Percentiles rank a stretch among this genome's conserved stretches.
phyloP scores from a whole-genome alignment of 306 rosid genomes.

The Amphicarpaea edgeworthii region DNA sequence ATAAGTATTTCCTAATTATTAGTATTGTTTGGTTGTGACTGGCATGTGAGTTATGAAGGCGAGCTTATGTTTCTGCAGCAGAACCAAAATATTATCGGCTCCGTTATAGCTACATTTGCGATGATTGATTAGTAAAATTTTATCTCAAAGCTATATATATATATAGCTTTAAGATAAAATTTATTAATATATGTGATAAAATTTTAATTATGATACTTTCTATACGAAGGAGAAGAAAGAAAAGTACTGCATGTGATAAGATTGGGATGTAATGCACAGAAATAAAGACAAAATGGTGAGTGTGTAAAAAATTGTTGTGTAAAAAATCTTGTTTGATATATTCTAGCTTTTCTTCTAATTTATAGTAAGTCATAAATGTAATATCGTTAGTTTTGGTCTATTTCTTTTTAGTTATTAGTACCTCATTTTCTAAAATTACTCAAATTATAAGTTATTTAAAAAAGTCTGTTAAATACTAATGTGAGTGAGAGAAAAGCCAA shows the following conservation, averaged over 20 bases:
- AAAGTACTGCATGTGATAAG: neutral
- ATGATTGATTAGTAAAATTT: neutral
- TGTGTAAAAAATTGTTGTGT: too few species aligned
- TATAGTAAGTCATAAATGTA: too few species aligned
- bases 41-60: neutral
- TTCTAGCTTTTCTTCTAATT: too few species aligned
- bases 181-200: too few species aligned
- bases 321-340: neutral
- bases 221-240: neutral
- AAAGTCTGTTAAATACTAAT: neutral
- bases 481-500: neutral
- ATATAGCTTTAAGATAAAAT: too few species aligned
- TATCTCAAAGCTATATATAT: neutral
- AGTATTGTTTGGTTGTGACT: constrained; percentile 17
- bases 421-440: neutral
- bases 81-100: constrained; percentile 14
- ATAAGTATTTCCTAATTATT: neutral
- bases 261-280: neutral
- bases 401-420: neutral
- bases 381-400: neutral
- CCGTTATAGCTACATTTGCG: neutral
- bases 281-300: neutral
- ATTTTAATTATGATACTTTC: neutral
- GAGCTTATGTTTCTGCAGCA: neutral
- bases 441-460: neutral